Conservation (phyloP, 495 filamentous ascomycete species). For the Melanomma pulvis-pyrius region DNA sequence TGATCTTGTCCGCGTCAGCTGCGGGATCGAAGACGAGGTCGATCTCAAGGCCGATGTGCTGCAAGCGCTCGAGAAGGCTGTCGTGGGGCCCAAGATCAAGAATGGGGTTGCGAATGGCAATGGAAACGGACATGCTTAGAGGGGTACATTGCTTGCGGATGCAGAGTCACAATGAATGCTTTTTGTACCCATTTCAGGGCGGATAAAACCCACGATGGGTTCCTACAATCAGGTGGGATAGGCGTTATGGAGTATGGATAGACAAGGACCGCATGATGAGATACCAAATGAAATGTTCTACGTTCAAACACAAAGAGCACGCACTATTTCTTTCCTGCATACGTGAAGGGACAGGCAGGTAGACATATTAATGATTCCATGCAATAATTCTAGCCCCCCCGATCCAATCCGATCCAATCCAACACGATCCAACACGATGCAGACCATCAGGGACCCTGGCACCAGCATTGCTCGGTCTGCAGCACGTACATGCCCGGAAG, state of each 20-base stretch:
- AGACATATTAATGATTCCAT: too few species aligned
- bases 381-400: too few species aligned
- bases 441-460: too few species aligned
- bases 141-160: background rate
- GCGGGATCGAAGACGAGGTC: conserved; percentile 87
- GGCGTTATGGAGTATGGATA: background rate
- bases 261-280: background rate
- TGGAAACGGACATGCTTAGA: background rate
- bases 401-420: too few species aligned
- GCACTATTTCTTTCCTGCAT: background rate
- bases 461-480: too few species aligned
- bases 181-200: too few species aligned
- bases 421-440: too few species aligned
- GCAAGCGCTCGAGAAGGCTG: conserved; percentile 78
- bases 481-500: too few species aligned
- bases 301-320: too few species aligned
- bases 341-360: too few species aligned
- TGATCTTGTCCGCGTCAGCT: conserved; percentile 92
- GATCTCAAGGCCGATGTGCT: conserved; percentile 84
- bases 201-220: background rate
- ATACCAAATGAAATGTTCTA: too few species aligned
- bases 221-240: background rate
- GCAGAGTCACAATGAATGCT: background rate
- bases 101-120: conserved; percentile 31
- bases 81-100: conserved; percentile 54